These are phyloP conservation scores for Populus trichocarpa DNA, from an alignment of 441 rosid species.

Conservation along the genomic window DNA sequence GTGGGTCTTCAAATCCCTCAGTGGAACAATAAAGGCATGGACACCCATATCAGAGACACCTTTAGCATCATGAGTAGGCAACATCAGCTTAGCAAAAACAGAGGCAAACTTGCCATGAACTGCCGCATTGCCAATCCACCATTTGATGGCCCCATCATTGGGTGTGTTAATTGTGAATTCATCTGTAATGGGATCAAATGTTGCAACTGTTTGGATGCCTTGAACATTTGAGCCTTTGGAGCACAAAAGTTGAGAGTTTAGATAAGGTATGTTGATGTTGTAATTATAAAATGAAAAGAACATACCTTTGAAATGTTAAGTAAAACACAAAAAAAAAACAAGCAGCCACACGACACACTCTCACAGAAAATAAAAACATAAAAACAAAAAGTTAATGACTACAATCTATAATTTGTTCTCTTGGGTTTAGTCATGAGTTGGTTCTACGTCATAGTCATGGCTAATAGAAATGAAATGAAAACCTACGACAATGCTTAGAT, in stretches of 20 bases:
- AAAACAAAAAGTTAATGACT: not conserved
- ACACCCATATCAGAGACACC: constrained; percentile 90
- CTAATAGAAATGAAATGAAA: not conserved
- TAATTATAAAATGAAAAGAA: not conserved
- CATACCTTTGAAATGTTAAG: not conserved
- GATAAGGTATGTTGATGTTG: not conserved
- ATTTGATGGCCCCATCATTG: constrained; percentile 92
- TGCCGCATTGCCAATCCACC: constrained; percentile 99
- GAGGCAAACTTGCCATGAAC: constrained; percentile 97
- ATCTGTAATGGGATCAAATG: constrained; percentile 75
- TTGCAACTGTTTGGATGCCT: constrained; percentile 88
- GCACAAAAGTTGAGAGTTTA: constrained; percentile 21
- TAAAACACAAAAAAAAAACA: not conserved
- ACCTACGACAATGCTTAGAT: not conserved
- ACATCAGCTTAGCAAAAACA: constrained; percentile 80
- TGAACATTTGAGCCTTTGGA: constrained; percentile 85
- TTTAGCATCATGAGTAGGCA: constrained; percentile 78
- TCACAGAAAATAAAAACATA: not conserved
- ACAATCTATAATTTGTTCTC: not conserved
- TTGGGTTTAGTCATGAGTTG: not conserved
- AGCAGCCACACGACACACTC: not conserved
- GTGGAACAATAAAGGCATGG: constrained; percentile 93
- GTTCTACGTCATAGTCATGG: not conserved
- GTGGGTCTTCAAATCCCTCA: constrained; percentile 82
- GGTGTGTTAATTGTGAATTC: constrained; percentile 86